Base-by-base conservation (phyloP, 768 basidiomycete species). In the Paxillus involutus region DNA sequence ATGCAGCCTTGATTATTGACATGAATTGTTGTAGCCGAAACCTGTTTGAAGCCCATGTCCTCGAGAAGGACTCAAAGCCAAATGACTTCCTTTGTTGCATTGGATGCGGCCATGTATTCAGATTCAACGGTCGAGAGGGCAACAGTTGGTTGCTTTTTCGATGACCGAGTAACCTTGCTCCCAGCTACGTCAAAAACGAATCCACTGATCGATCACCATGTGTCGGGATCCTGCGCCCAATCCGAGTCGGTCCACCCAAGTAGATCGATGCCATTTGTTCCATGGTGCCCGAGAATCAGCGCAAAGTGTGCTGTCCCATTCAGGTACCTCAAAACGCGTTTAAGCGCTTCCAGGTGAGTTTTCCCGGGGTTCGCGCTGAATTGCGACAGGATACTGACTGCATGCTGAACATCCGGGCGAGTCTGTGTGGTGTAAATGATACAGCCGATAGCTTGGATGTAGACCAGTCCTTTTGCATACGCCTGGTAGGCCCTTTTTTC, bases 71-170 rank as follows among this genome's bases (percentile, higher is more conserved):
- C 44, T 4, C 55, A 54, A 0, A 69, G 52, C 73, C 73, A 77
- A 8, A 73, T 36, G 3, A 58, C 66, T 55, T 75, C 65, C 33
- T 67, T 58, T 0, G 64, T 52, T 2, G 72, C 65, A 43, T 71
- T 61, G 0, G 68, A 49, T 10, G 64, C 56, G 2, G 72, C 72
- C 32, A 75, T 67, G 59, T 73, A 76, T 58, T 77, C 76, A 1
- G 73, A 69, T 53, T 78, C 69, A 2, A 63, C 63, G 2, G 70
- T 72, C 1, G 71, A 75, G 3, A 59, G 49, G 0, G 73, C 57
- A 36, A 75, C 65, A 3, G 66, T 61, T 10, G 64, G 42, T 54
- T 79, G 77, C 33, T 66, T 58, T 21, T 66, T 61, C 0, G 69
- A 71, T 19, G 57, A 57, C 75, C 75, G 78, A 0, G 60, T 56